Base-by-base conservation (phyloP, 148 eudicot species). In the Chenopodium formosanum region DNA sequence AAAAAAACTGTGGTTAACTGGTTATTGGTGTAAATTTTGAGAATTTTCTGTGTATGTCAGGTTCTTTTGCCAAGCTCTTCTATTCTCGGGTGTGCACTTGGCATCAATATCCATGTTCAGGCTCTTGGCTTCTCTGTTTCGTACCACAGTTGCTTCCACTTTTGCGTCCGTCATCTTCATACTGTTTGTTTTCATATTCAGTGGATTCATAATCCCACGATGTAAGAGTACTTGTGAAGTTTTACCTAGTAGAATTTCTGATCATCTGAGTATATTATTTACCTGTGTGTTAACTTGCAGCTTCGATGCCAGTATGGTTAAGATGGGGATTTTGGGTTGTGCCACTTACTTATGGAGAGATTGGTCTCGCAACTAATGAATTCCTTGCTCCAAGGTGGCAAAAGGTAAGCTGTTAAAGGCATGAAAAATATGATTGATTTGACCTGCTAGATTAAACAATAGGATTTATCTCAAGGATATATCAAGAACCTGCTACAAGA, bases 251-350 rank as follows among this genome's bases (percentile, higher is more conserved):
- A 19, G 46, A 9, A 65, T 65, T 60, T 14, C 34, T 67, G 11
- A 29, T 52, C 67, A 58, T 37, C 16, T 52, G 31, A 73, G 44
- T 34, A 48, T 48, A 5, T 78, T 48, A 62, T 78, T 20, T 66
- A 25, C 46, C 17, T 78, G 16, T 74, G 19, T 73, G 74, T 52
- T 79, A 82, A 73, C 62, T 79, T 88, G 87, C 91, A 94, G 97
- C 91, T 31, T 91, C 97, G n/a, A 86, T 94, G 94, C 98, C 98
- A 27, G 75, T 50, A 64, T 94, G 98, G 98, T 84, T 92, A 80
- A 84, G 82, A 52, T 93, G 98, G 98, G 93, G 89, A 70, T 93
- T 90, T 82, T 94, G 97, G 98, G 76, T 85, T 78, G 86, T 87
- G 17, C 98, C 93, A 4, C 72, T 94, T 22, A 82, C 97, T 73